Evolutionary conservation across 1,284 basidiomycete species (phyloP).

Genomic region (Cutaneotrichosporon mucoides): DNA sequence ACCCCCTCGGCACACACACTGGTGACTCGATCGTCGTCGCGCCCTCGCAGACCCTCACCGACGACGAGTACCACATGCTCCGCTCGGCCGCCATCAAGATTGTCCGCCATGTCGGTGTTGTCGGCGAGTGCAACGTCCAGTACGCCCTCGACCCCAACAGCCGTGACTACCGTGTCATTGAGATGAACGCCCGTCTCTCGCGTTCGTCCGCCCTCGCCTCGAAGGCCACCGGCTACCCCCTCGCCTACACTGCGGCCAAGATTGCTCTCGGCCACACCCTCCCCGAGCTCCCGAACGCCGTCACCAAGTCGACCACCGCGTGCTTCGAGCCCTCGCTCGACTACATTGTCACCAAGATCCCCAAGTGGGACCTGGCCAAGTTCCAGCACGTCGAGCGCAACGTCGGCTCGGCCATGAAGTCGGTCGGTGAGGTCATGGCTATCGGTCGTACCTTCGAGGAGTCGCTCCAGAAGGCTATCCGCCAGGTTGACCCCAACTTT

Average conservation of each 20-base stretch:
- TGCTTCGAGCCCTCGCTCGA: conserved; percentile 99
- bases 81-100: conserved; percentile 96
- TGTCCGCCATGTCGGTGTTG: conserved; percentile 93
- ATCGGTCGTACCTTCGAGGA: conserved; percentile 99
- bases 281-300: conserved; percentile 96
- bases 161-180: conserved; percentile 95
- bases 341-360: conserved; percentile 99
- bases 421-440: conserved; percentile 99
- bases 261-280: conserved; percentile 98
- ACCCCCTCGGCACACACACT: conserved; percentile 98
- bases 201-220: conserved; percentile 87
- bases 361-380: conserved; percentile 99
- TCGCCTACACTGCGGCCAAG: conserved; percentile 99
- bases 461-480: conserved; percentile 95
- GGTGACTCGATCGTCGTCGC: conserved; percentile 99
- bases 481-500: conserved; percentile 88
- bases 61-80: conserved; percentile 99
- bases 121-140: conserved; percentile 91
- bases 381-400: conserved; percentile 94
- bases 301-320: conserved; percentile 98
- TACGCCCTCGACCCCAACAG: conserved; percentile 93
- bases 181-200: conserved; percentile 81
- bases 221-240: conserved; percentile 97
- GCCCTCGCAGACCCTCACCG: conserved; percentile 94
- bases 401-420: conserved; percentile 98